A percentile compares a stretch with the other conserved stretches of the same genome.
These are phyloP conservation scores for Acer saccharum DNA, from an alignment of 345 rosid species.

Conservation along the genomic window DNA sequence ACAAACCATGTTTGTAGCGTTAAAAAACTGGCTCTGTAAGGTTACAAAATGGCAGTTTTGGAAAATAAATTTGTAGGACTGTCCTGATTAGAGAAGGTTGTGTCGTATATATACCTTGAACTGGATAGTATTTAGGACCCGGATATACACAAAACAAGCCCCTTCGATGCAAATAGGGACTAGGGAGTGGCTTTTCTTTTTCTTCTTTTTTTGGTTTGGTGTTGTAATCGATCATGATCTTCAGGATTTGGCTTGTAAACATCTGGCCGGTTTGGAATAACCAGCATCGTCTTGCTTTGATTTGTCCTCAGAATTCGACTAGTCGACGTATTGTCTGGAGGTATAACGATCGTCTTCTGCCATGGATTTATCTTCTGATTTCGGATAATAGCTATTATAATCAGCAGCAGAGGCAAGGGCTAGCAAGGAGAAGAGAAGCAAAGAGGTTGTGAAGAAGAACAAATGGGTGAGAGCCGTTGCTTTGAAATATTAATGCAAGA, in stretches of 20 bases:
- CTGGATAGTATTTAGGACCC: too few relatives aligned
- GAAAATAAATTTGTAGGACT: too few relatives aligned
- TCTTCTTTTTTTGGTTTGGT: background rate
- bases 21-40: too few relatives aligned
- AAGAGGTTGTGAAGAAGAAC: background rate
- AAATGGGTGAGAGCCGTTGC: constrained; percentile 17
- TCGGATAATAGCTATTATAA: background rate
- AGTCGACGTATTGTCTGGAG: background rate
- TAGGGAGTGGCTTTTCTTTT: constrained; percentile 14
- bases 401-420: constrained; percentile 2
- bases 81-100: too few relatives aligned
- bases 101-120: too few relatives aligned
- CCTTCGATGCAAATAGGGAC: constrained; percentile 35
- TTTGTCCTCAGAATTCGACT: background rate
- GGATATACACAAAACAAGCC: constrained; percentile 34
- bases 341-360: background rate
- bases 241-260: background rate
- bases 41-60: too few relatives aligned
- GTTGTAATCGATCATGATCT: background rate
- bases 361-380: background rate
- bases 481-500: background rate
- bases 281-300: background rate
- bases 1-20: too few relatives aligned
- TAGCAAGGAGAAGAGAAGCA: background rate
- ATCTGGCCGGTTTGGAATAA: background rate